Base-by-base conservation (phyloP, 768 basidiomycete genomes). In the Pleurotus giganteus region DNA sequence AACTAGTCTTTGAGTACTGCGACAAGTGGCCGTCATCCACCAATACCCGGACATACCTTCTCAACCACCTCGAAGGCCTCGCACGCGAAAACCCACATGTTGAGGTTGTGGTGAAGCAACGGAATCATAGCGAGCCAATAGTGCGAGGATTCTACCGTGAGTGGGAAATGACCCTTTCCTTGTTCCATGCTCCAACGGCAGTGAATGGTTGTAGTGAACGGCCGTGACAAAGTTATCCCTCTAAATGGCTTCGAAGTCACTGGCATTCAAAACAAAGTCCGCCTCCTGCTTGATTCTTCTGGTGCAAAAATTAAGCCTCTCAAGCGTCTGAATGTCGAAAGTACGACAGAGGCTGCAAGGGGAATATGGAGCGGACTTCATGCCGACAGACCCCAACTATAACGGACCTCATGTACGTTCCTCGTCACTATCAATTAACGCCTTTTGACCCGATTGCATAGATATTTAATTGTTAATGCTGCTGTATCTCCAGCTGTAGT, bases 341-440 rank as follows among this genome's bases (percentile, higher is more conserved):
- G 88, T 64, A 82, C 80, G 26, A 85, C 87, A 47, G 89, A 91
- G 72, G 80, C 90, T 15, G 78, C 89, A 8, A 84, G 93, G 67
- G 93, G 93, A 51, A 90, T 94, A 59, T 94, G 91, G 92, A 89
- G 87, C 66, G 91, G 92, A 17, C 71, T 94, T 58, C 93, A 95
- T 62, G 88, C 88, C 60, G 82, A 85, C 62, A 81, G 85, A 54
- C 85, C 88, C 15, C 53, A 61, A 9, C 71, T 81, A 56, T 82
- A 67, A 55, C 49, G 47, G 55, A 31, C 62, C 54, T 58, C 53
- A 17, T 32, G 7, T 42, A 57, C 54, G 7, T 37, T 9, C 32
- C 47, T 23, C 27, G 28, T 27, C 17, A 31, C 15, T 34, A 1
- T 6, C n/a, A 13, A 39, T 56, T 45, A 4, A 3, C 44, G n/a